phyloP scores from a whole-genome alignment of 129 eudicot genomes.

The Flaveria trinervia region DNA sequence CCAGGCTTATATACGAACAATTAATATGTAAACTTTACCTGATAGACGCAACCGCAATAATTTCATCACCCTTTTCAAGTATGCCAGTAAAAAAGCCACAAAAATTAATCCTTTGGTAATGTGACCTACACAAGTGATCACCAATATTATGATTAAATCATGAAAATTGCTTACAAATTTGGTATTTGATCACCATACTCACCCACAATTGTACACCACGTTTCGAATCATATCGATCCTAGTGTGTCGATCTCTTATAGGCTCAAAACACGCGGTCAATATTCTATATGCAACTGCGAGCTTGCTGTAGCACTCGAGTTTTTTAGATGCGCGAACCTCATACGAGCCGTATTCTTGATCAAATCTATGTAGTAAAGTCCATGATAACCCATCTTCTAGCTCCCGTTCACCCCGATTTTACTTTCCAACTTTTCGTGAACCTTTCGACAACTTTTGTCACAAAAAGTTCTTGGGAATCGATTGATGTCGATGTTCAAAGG shows the following conservation, averaged over 20 bases:
- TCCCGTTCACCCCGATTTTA: slow-evolving; percentile 42
- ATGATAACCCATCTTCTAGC: slow-evolving; percentile 45
- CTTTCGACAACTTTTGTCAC: slow-evolving; percentile 58
- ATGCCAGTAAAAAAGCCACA: slow-evolving; percentile 58
- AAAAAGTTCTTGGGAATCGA: slow-evolving; percentile 41
- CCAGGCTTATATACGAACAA: slow-evolving; percentile 6
- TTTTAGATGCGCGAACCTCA: slow-evolving; percentile 27
- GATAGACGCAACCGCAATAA: slow-evolving; percentile 59
- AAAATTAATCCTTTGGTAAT: slow-evolving; percentile 55
- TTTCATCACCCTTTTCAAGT: slow-evolving; percentile 59
- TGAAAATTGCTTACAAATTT: background rate
- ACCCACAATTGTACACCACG: slow-evolving; percentile 67
- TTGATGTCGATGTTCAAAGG: slow-evolving; percentile 29
- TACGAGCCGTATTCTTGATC: slow-evolving; percentile 38
- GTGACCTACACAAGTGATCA: slow-evolving; percentile 48
- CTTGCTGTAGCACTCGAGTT: slow-evolving; percentile 51
- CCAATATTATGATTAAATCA: background rate
- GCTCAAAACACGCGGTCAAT: slow-evolving; percentile 55
- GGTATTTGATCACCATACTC: slow-evolving; percentile 19
- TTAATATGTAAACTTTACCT: slow-evolving; percentile 32
- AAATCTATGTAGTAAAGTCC: slow-evolving; percentile 53
- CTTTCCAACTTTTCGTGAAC: slow-evolving; percentile 46
- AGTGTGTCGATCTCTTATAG: slow-evolving; percentile 61
- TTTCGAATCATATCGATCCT: slow-evolving; percentile 44
- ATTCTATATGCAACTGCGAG: slow-evolving; percentile 52